Percentiles rank a stretch among this genome's conserved stretches.
These are phyloP conservation scores for Hemisphaericaspora xylanilytica DNA, from an alignment of 1,139 yeast genomes.

Conservation along the genomic window DNA sequence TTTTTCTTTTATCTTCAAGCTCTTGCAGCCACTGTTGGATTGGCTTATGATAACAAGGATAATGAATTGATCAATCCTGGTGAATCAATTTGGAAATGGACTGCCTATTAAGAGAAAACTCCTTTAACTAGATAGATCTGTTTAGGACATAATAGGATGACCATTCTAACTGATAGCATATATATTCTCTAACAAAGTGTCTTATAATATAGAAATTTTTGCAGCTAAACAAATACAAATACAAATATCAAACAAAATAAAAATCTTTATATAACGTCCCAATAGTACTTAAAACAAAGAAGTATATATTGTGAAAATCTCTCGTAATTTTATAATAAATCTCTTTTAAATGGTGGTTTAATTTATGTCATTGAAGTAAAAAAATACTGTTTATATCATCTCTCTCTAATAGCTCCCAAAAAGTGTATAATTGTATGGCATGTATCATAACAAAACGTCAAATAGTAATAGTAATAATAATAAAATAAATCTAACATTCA, in stretches of 20 bases:
- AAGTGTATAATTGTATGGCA: background rate
- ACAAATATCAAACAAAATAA: too few relatives aligned
- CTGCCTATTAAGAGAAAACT: constrained; percentile 12
- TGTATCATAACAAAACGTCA: background rate
- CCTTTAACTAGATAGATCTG: too few relatives aligned
- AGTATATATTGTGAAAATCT: background rate
- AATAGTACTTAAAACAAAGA: too few relatives aligned
- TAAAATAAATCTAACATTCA: background rate
- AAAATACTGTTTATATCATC: background rate
- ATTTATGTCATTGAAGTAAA: constrained; percentile 1
- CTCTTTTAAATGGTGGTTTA: background rate
- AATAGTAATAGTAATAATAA: background rate
- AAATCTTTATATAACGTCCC: too few relatives aligned
- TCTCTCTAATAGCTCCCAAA: background rate
- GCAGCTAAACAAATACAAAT: too few relatives aligned
- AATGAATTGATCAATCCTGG: constrained; percentile 56
- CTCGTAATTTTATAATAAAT: background rate
- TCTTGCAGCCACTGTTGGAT: constrained; percentile 28
- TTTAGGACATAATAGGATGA: too few relatives aligned
- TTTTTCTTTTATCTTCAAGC: constrained; percentile 34
- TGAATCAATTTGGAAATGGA: constrained; percentile 54
- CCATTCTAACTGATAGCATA: too few relatives aligned
- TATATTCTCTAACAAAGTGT: too few relatives aligned
- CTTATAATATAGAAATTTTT: too few relatives aligned
- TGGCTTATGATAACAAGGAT: constrained; percentile 34